These are phyloP conservation scores for Piloderma croceum DNA, from an alignment of 768 basidiomycete genomes.

Conservation along the genomic window DNA sequence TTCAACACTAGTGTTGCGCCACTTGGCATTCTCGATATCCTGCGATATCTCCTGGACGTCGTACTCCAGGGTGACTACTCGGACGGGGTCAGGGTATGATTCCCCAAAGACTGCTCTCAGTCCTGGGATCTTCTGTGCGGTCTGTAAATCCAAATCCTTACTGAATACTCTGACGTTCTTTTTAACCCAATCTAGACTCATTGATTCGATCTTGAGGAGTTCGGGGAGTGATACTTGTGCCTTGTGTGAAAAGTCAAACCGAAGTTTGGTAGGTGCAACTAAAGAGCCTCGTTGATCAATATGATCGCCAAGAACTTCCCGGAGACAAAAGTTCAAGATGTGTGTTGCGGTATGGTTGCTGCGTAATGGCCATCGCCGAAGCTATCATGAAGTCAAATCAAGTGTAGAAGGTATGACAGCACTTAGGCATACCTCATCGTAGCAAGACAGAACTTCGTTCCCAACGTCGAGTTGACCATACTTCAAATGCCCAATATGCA, in stretches of 20 bases:
- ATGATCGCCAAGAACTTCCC: constrained; percentile 94
- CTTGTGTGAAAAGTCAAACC: constrained; percentile 99
- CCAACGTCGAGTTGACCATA: constrained; percentile 80
- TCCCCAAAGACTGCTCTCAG: constrained; percentile 96
- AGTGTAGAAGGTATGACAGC: background rate
- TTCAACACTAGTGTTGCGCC: constrained; percentile 88
- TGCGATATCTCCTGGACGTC: constrained; percentile 79
- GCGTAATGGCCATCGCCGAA: constrained; percentile 90
- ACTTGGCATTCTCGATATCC: constrained; percentile 85
- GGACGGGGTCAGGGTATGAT: constrained; percentile 94
- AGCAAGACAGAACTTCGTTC: constrained; percentile 80
- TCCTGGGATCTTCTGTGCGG: constrained; percentile 85
- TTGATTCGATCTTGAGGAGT: constrained; percentile 73
- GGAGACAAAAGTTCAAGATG: constrained; percentile 90
- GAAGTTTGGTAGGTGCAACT: constrained; percentile 90
- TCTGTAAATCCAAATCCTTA: constrained; percentile 73
- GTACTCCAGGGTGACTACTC: constrained; percentile 88
- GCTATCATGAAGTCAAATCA: constrained; percentile 34
- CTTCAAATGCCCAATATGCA: constrained; percentile 87
- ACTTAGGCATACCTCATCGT: constrained; percentile 74
- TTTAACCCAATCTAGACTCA: constrained; percentile 86
- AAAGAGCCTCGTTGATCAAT: constrained; percentile 98
- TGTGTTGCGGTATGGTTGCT: constrained; percentile 99
- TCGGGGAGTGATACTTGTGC: constrained; percentile 74
- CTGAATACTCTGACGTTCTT: constrained; percentile 85